Conservation (phyloP, 2,329 filamentous ascomycete species). For the Plenodomus biglobosus region DNA sequence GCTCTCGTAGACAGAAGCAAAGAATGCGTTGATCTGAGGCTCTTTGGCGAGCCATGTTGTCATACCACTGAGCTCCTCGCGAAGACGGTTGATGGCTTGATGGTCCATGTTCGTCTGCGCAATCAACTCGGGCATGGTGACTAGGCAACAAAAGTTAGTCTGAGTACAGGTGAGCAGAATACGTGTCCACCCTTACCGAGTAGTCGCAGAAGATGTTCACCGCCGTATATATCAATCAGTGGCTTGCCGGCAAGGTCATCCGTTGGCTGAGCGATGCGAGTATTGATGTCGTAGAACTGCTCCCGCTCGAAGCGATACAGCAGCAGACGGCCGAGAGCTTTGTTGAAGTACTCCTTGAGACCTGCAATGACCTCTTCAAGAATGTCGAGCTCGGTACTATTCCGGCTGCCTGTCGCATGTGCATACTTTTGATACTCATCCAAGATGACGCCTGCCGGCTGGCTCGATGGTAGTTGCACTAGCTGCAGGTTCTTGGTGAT, state of each 20-base stretch:
- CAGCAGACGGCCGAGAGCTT: slow-evolving; percentile 80
- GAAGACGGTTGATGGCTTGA: slow-evolving; percentile 82
- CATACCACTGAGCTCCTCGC: slow-evolving; percentile 86
- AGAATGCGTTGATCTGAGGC: slow-evolving; percentile 70
- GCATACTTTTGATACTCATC: slow-evolving; percentile 77
- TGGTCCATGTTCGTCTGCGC: slow-evolving; percentile 98
- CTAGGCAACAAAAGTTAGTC: slow-evolving; percentile 51
- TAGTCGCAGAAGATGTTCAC: slow-evolving; percentile 85
- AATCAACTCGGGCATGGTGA: slow-evolving; percentile 87
- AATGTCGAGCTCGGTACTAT: slow-evolving; percentile 74
- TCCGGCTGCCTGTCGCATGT: slow-evolving; percentile 61
- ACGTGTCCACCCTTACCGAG: slow-evolving; percentile 64
- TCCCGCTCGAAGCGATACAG: slow-evolving; percentile 92
- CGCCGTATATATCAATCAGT: slow-evolving; percentile 82
- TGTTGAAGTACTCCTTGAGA: slow-evolving; percentile 91
- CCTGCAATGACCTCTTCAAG: slow-evolving; percentile 87
- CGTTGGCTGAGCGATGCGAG: slow-evolving; percentile 64
- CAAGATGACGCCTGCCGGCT: slow-evolving; percentile 75
- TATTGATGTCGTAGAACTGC: slow-evolving; percentile 78
- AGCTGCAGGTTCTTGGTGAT: slow-evolving; percentile 93
- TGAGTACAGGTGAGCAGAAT: not conserved
- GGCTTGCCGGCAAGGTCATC: slow-evolving; percentile 69
- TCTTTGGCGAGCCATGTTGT: slow-evolving; percentile 77
- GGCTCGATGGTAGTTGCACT: slow-evolving; percentile 76
- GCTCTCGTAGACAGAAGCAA: slow-evolving; percentile 73